Evolutionary conservation across 805 yeast genomes (phyloP).

Genomic region (Scheffersomyces coipomensis): DNA sequence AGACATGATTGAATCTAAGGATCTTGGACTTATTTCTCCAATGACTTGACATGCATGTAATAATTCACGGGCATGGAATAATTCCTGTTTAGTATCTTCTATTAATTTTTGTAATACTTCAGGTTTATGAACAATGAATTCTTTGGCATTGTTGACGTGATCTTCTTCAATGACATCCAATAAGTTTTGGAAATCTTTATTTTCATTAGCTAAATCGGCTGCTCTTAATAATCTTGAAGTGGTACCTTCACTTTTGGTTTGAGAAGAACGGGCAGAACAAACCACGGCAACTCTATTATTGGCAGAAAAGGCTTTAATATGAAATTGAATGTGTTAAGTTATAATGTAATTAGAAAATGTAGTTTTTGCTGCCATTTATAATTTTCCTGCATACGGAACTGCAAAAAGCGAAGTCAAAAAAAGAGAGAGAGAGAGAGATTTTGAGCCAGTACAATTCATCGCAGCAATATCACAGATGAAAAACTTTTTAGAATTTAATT

Average conservation of each 20-base stretch:
- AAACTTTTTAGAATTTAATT: no score
- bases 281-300: constrained; percentile 82
- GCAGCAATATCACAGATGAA: no score
- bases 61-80: constrained; percentile 65
- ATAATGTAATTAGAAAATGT: no score
- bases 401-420: no score
- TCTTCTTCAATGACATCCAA: constrained; percentile 73
- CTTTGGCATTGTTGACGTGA: constrained; percentile 71
- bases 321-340: no score
- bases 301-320: constrained; percentile 63
- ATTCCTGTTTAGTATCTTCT: constrained; percentile 58
- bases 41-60: constrained; percentile 86
- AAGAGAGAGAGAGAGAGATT: no score
- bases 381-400: no score
- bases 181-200: constrained; percentile 54
- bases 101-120: constrained; percentile 54
- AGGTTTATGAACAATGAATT: constrained; percentile 39
- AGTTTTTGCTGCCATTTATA: no score
- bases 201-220: constrained; percentile 74
- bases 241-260: constrained; percentile 92
- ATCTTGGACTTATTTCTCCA: constrained; percentile 87
- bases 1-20: constrained; percentile 86
- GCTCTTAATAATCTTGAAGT: constrained; percentile 82
- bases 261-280: constrained; percentile 91
- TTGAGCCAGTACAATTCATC: no score